A percentile compares a stretch with the other conserved stretches of the same genome.
Conservation (phyloP, 2,329 filamentous ascomycete genomes). For the Thielaviopsis populi region DNA sequence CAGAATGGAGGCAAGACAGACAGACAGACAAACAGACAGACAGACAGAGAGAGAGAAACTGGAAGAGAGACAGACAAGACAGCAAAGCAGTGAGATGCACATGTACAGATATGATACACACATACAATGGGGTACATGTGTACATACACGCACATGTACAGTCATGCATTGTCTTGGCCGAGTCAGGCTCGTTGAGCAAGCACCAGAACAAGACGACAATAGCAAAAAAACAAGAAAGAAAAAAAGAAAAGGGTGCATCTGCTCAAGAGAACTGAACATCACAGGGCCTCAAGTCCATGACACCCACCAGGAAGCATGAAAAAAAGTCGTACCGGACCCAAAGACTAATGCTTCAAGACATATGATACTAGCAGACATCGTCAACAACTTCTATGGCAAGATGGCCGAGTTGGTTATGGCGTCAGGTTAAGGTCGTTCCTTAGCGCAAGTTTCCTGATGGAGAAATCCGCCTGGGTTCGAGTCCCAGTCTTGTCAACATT, state of each 20-base stretch:
- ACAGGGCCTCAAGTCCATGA: no score
- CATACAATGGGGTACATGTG: no score
- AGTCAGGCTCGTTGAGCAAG: background rate
- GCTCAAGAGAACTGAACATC: no score
- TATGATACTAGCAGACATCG: background rate
- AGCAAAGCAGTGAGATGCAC: background rate
- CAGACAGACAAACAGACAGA: background rate
- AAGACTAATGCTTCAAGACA: background rate
- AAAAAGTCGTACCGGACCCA: no score
- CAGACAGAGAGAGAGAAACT: background rate
- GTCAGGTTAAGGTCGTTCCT: slow-evolving; percentile 24
- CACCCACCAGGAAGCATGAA: no score
- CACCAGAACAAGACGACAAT: no score
- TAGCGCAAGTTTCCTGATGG: slow-evolving; percentile 16
- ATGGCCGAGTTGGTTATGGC: slow-evolving; percentile 27
- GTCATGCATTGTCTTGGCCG: no score
- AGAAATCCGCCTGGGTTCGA: slow-evolving; percentile 17
- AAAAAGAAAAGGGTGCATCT: no score
- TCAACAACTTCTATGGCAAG: slow-evolving; percentile 17
- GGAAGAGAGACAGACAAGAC: background rate
- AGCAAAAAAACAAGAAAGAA: no score
- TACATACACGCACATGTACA: background rate
- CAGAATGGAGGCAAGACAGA: no score
- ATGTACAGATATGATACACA: no score
- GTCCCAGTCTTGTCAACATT: slow-evolving; percentile 16